Evolutionary conservation across 129 eudicot species (phyloP).

Genomic region (Glebionis coronaria): DNA sequence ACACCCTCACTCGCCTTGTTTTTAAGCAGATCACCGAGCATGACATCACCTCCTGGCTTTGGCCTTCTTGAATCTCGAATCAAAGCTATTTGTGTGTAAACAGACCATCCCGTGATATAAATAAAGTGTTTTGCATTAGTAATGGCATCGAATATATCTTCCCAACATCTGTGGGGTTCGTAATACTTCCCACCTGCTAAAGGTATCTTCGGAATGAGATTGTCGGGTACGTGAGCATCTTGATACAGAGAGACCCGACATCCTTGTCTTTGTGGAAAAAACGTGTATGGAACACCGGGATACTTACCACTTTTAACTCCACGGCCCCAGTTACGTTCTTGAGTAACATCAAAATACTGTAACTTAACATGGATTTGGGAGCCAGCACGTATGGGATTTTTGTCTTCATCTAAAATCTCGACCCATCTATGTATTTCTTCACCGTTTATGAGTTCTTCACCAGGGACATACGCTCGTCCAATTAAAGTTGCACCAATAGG

Average conservation of each 20-base stretch:
- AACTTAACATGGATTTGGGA: background rate
- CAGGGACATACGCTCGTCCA: too few species aligned
- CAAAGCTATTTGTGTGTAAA: conserved; percentile 57
- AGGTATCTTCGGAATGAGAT: conserved; percentile 54
- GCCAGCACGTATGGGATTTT: too few species aligned
- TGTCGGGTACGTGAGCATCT: conserved; percentile 68
- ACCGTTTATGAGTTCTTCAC: too few species aligned
- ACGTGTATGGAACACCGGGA: background rate
- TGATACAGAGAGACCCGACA: conserved; percentile 18
- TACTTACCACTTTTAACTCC: background rate
- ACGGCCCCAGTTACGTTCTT: background rate
- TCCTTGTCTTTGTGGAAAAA: background rate
- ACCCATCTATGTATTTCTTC: too few species aligned
- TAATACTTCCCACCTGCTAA: conserved; percentile 54
- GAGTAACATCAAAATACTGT: background rate
- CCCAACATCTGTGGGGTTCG: conserved; percentile 72
- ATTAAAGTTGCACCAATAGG: too few species aligned
- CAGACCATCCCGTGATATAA: conserved; percentile 79
- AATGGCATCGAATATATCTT: conserved; percentile 64
- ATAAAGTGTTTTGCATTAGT: conserved; percentile 60
- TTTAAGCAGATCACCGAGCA: conserved; percentile 66
- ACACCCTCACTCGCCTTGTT: conserved; percentile 71
- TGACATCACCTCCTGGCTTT: conserved; percentile 58
- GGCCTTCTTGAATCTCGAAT: conserved; percentile 62
- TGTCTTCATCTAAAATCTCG: too few species aligned